phyloP scores from a whole-genome alignment of 345 rosid species.

The Gossypium australe region DNA sequence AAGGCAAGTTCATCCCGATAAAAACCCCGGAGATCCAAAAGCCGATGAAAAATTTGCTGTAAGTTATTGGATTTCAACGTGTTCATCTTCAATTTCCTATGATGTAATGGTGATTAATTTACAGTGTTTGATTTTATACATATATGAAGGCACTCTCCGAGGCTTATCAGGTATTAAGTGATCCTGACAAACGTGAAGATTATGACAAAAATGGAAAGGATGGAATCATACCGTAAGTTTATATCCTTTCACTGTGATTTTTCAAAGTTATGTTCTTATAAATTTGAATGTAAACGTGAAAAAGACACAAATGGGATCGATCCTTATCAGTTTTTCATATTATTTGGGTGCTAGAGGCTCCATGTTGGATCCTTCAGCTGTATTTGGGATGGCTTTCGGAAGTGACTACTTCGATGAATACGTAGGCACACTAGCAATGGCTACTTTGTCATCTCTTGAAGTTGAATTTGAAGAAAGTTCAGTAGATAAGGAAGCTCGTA shows the following conservation, averaged over 20 bases:
- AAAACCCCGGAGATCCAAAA: slow-evolving; percentile 82
- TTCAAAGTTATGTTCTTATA: background rate
- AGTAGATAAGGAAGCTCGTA: slow-evolving; percentile 39
- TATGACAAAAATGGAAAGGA: slow-evolving; percentile 85
- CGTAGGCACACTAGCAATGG: slow-evolving; percentile 82
- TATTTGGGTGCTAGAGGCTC: slow-evolving; percentile 41
- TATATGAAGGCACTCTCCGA: slow-evolving; percentile 75
- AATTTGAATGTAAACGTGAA: background rate
- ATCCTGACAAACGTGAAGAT: slow-evolving; percentile 79
- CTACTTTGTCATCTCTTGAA: slow-evolving; percentile 50
- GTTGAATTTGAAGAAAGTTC: slow-evolving; percentile 51
- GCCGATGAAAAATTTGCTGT: slow-evolving; percentile 96
- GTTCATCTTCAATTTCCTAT: background rate
- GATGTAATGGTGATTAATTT: slow-evolving; percentile 16
- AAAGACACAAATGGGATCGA: background rate
- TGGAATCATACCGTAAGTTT: slow-evolving; percentile 71
- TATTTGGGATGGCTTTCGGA: slow-evolving; percentile 91
- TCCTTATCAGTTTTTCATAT: background rate
- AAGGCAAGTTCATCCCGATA: slow-evolving; percentile 90
- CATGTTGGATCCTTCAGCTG: slow-evolving; percentile 87
- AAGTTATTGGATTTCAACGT: slow-evolving; percentile 10
- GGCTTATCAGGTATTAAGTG: slow-evolving; percentile 91
- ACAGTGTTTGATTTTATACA: background rate
- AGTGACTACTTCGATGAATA: slow-evolving; percentile 91
- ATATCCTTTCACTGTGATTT: background rate